Evolutionary conservation across 2,329 filamentous ascomycete species (phyloP).

Genomic region (Paramyrothecium roridum): DNA sequence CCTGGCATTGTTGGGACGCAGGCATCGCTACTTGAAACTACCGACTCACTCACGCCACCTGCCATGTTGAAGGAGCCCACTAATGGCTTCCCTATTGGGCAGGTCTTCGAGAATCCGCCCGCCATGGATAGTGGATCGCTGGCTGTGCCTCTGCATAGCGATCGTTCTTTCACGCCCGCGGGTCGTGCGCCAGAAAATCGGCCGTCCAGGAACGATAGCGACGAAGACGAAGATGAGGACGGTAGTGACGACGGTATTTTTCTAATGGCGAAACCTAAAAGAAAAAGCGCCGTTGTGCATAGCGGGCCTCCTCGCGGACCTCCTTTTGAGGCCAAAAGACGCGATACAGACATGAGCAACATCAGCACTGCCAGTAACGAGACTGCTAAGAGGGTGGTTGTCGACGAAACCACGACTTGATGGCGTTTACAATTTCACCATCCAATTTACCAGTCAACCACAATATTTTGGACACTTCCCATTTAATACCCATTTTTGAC

Average conservation of each 20-base stretch:
- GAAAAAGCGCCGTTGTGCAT: conserved; percentile 22
- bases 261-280: conserved; percentile 51
- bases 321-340: conserved; percentile 39
- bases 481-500: too few relatives aligned
- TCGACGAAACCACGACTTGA: conserved; percentile 19
- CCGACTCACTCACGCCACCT: conserved; percentile 53
- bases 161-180: not conserved
- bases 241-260: conserved; percentile 54
- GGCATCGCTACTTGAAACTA: conserved; percentile 45
- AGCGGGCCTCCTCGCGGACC: conserved; percentile 10
- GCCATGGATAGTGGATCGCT: conserved; percentile 29
- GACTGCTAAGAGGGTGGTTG: conserved; percentile 56
- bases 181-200: conserved; percentile 1
- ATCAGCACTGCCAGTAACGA: conserved; percentile 60
- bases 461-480: too few relatives aligned
- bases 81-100: conserved; percentile 44
- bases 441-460: not conserved
- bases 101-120: conserved; percentile 27
- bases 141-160: conserved; percentile 14
- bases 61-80: conserved; percentile 44
- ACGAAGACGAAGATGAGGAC: conserved; percentile 39
- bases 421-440: not conserved
- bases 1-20: conserved; percentile 41
- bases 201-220: conserved; percentile 1
- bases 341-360: conserved; percentile 60